Conservation (phyloP, 2,329 filamentous ascomycete species). For the Botrytis byssoidea region DNA sequence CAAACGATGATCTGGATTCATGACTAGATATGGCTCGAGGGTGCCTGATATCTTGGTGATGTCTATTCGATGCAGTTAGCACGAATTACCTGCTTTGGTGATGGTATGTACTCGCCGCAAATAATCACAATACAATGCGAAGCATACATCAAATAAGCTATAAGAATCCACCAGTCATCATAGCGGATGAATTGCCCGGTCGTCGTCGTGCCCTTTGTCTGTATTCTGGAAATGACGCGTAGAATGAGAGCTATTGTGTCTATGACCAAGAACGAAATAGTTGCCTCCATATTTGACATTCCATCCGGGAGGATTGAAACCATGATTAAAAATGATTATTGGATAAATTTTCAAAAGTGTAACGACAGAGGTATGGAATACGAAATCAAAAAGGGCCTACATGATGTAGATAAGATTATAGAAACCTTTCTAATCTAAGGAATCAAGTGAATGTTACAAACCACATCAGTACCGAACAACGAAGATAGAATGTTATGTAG, state of each 20-base stretch:
- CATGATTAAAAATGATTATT: not conserved
- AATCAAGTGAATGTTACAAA: constrained; percentile 8
- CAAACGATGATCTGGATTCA: not conserved
- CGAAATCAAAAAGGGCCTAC: not conserved
- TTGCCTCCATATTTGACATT: not conserved
- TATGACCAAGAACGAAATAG: constrained; percentile 8
- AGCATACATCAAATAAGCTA: constrained; percentile 15
- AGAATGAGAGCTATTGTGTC: constrained; percentile 9
- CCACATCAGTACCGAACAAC: not conserved
- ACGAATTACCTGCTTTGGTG: not conserved
- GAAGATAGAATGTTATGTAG: not conserved
- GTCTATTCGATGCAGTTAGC: constrained; percentile 6
- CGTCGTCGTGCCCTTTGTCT: not conserved
- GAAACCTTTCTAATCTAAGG: not conserved
- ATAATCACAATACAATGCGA: constrained; percentile 12
- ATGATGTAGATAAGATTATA: not conserved
- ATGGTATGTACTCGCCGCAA: constrained; percentile 5
- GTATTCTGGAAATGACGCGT: constrained; percentile 13
- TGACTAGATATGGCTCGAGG: constrained; percentile 9
- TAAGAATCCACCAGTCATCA: constrained; percentile 16
- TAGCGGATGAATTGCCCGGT: not conserved
- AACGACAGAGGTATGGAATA: not conserved
- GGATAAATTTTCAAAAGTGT: not conserved
- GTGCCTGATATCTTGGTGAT: constrained; percentile 10
- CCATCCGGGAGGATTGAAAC: constrained; percentile 4